Evolutionary conservation across 1,284 basidiomycete genomes (phyloP).

Genomic region (Vanrija sp.): DNA sequence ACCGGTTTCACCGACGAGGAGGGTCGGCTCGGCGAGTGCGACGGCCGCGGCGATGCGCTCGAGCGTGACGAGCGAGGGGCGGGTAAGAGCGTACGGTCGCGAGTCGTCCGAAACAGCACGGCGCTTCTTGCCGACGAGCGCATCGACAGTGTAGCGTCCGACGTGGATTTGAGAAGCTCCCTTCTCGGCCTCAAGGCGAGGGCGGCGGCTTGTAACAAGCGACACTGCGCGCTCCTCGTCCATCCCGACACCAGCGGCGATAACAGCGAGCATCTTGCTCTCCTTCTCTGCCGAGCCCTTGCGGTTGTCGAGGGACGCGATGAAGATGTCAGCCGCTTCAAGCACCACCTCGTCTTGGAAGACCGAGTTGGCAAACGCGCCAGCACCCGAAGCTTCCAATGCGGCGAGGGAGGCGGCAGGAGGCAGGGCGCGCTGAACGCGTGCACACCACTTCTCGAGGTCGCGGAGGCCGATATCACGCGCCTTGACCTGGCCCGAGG

Average conservation of each 20-base stretch:
- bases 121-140: slow-evolving; percentile 8
- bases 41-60: slow-evolving; percentile 77
- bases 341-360: slow-evolving; percentile 86
- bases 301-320: slow-evolving; percentile 63
- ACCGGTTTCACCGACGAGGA: slow-evolving; percentile 96
- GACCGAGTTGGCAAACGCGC: slow-evolving; percentile 66
- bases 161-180: slow-evolving; percentile 48
- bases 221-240: slow-evolving; percentile 59
- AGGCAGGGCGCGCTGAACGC: slow-evolving; percentile 65
- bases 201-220: slow-evolving; percentile 59
- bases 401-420: slow-evolving; percentile 24
- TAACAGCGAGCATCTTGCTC: slow-evolving; percentile 43
- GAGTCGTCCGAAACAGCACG: slow-evolving; percentile 14
- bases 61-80: slow-evolving; percentile 74
- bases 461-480: slow-evolving; percentile 70
- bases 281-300: slow-evolving; percentile 42
- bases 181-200: slow-evolving; percentile 65
- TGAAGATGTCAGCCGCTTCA: slow-evolving; percentile 88
- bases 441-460: slow-evolving; percentile 78
- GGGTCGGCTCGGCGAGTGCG: slow-evolving; percentile 72
- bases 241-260: slow-evolving; percentile 65
- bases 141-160: slow-evolving; percentile 31
- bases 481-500: slow-evolving; percentile 44
- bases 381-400: slow-evolving; percentile 41
- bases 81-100: slow-evolving; percentile 83